A percentile compares a stretch with the other conserved stretches of the same genome.
Evolutionary conservation across 2,329 filamentous ascomycete species (phyloP).

Genomic region (Trichothecium roseum): DNA sequence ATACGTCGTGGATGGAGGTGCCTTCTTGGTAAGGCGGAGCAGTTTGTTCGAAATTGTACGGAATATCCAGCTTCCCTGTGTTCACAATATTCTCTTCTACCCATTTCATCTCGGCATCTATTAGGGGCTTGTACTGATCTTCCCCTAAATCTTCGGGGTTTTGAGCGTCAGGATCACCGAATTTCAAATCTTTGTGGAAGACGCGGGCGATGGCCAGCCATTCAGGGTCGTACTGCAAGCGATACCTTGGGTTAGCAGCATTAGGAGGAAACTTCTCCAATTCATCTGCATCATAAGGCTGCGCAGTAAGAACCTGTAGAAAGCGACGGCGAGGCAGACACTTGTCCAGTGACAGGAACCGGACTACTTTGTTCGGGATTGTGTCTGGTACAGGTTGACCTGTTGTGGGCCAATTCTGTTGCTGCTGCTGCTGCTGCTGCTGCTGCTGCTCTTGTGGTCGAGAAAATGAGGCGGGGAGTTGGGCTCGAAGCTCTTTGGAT

Average conservation of each 20-base stretch:
- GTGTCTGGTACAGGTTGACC: constrained; percentile 56
- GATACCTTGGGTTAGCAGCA: constrained; percentile 31
- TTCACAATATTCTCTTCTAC: constrained; percentile 65
- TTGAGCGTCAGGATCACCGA: constrained; percentile 48
- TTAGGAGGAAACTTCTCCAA: constrained; percentile 9
- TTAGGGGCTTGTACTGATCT: constrained; percentile 53
- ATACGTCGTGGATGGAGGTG: constrained; percentile 43
- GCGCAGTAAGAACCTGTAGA: constrained; percentile 64
- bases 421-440: too few species aligned
- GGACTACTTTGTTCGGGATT: constrained; percentile 69
- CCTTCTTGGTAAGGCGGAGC: constrained; percentile 59
- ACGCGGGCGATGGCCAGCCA: constrained; percentile 90
- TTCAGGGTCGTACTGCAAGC: constrained; percentile 76
- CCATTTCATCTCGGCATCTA: constrained; percentile 67
- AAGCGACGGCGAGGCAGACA: constrained; percentile 72
- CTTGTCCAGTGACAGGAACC: constrained; percentile 88
- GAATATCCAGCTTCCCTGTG: constrained; percentile 53
- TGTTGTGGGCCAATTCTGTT: constrained; percentile 24
- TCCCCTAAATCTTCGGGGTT: constrained; percentile 56
- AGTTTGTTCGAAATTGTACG: constrained; percentile 66
- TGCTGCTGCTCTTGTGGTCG: constrained; percentile 20
- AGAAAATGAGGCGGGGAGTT: constrained; percentile 68
- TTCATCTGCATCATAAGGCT: constrained; percentile 29
- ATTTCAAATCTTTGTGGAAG: constrained; percentile 55
- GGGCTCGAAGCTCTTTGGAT: constrained; percentile 55